A percentile compares a stretch with the other conserved stretches of the same genome.
These are phyloP conservation scores for Fraxinus americana DNA, from an alignment of 257 asterid genomes.

Conservation along the genomic window DNA sequence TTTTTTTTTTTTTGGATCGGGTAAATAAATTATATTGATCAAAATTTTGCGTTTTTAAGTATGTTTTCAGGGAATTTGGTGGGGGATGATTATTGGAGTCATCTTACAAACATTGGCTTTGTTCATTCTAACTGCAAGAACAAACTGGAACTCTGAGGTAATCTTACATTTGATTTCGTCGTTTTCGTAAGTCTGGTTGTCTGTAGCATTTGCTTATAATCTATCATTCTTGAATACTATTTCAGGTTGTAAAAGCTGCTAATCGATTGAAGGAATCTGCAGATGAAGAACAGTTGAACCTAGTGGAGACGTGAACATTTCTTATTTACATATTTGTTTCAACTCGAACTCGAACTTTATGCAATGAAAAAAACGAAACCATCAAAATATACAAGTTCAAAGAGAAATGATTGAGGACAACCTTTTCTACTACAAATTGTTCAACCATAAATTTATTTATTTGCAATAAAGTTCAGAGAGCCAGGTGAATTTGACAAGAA, in stretches of 20 bases:
- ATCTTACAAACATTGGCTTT: slow-evolving; percentile 25
- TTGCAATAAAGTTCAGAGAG: background rate
- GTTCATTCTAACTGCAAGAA: slow-evolving; percentile 26
- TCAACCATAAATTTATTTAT: background rate
- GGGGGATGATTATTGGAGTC: slow-evolving; percentile 39
- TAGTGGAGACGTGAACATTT: background rate
- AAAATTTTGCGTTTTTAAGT: too few species aligned
- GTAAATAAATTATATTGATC: too few species aligned
- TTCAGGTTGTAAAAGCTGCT: slow-evolving; percentile 36
- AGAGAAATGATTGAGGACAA: too few species aligned
- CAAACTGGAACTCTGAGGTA: slow-evolving; percentile 37
- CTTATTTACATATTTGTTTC: background rate
- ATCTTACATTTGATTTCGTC: background rate
- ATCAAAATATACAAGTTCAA: background rate
- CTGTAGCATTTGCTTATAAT: background rate
- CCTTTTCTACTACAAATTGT: background rate
- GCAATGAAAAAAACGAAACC: too few species aligned
- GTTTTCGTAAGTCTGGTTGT: background rate
- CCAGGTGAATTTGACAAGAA: too few species aligned
- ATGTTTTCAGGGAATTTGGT: slow-evolving; percentile 34
- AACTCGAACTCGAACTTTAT: background rate
- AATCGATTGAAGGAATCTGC: slow-evolving; percentile 30
- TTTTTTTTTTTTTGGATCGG: too few species aligned
- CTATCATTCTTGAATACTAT: background rate
- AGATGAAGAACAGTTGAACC: slow-evolving; percentile 7